Percentiles rank a stretch among this genome's conserved stretches.
Evolutionary conservation across 129 eudicot genomes (phyloP).

Genomic region (Chrysanthemum makinoi): DNA sequence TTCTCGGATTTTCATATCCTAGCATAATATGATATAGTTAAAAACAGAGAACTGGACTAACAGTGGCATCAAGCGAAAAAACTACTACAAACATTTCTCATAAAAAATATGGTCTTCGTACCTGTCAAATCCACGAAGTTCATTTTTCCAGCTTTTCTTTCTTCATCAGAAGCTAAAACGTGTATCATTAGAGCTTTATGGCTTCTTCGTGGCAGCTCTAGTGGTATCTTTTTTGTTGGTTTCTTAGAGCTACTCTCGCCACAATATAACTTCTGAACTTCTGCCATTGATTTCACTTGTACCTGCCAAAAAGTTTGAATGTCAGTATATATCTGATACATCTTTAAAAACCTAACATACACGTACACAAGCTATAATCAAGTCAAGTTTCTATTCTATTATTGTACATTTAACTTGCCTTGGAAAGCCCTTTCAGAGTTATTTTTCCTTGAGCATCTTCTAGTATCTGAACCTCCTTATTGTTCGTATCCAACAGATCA

Average conservation of each 20-base stretch:
- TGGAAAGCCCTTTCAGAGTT: constrained; percentile 67
- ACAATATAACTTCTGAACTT: constrained; percentile 52
- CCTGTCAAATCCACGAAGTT: constrained; percentile 93
- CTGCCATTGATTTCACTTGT: constrained; percentile 48
- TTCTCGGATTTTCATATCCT: constrained; percentile 83
- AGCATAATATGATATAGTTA: constrained; percentile 6
- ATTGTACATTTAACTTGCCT: constrained; percentile 43
- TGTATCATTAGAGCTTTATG: constrained; percentile 73
- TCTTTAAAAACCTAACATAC: neutral
- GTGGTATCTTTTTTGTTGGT: constrained; percentile 38
- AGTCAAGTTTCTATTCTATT: neutral
- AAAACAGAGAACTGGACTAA: neutral
- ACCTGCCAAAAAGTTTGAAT: constrained; percentile 40
- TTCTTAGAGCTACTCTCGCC: constrained; percentile 23
- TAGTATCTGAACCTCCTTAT: constrained; percentile 61
- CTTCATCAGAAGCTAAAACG: constrained; percentile 39
- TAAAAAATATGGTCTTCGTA: constrained; percentile 14
- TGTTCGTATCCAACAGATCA: constrained; percentile 59
- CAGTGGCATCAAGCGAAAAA: neutral
- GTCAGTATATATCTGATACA: neutral
- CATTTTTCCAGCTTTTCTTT: constrained; percentile 47
- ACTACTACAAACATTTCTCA: neutral
- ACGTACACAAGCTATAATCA: neutral
- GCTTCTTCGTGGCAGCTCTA: constrained; percentile 50
- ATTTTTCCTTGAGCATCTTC: constrained; percentile 74